phyloP scores from a whole-genome alignment of 257 asterid genomes.

The Paulownia fortunei region DNA sequence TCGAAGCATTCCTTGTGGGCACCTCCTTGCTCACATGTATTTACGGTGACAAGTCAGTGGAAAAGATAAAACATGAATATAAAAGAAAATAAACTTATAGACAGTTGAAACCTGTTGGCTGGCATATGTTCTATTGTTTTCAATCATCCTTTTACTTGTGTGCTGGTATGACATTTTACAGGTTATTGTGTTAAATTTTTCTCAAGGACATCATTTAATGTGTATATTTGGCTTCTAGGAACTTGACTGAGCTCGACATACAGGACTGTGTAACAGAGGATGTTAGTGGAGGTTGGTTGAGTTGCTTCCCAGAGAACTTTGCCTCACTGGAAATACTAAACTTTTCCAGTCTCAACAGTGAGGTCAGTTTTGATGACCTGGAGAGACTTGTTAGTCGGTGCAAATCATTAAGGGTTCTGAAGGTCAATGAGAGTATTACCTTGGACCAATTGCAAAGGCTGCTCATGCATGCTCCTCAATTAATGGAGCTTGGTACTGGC shows the following conservation, averaged over 20 bases:
- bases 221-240: slow-evolving; percentile 52
- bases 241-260: slow-evolving; percentile 86
- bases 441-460: slow-evolving; percentile 64
- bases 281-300: slow-evolving; percentile 66
- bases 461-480: slow-evolving; percentile 61
- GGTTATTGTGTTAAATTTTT: not conserved
- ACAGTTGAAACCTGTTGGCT: too few relatives aligned
- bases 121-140: too few relatives aligned
- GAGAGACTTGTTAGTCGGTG: slow-evolving; percentile 86
- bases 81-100: not conserved
- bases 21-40: not conserved
- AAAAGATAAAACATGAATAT: not conserved
- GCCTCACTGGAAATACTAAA: slow-evolving; percentile 72
- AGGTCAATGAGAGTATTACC: slow-evolving; percentile 65
- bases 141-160: too few relatives aligned
- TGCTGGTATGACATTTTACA: not conserved
- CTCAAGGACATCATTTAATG: slow-evolving; percentile 12
- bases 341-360: slow-evolving; percentile 68
- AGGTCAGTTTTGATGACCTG: slow-evolving; percentile 68
- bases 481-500: slow-evolving; percentile 80
- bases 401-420: slow-evolving; percentile 70
- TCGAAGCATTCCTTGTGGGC: not conserved
- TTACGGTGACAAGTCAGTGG: not conserved
- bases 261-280: slow-evolving; percentile 75
- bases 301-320: slow-evolving; percentile 79